These are phyloP conservation scores for Colletotrichum orbiculare DNA, from an alignment of 2,329 filamentous ascomycete species.

Conservation along the genomic window DNA sequence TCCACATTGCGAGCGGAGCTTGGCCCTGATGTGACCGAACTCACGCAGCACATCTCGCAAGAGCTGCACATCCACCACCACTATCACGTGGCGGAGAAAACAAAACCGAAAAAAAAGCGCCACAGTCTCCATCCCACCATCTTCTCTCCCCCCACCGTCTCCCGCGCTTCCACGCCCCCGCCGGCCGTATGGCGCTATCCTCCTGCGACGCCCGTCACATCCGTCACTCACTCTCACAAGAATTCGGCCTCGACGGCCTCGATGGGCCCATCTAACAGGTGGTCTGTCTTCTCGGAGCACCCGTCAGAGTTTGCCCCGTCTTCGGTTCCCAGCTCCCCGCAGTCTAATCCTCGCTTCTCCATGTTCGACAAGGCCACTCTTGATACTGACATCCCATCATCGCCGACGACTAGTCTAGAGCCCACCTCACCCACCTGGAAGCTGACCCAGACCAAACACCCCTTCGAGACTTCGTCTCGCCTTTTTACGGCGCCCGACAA, in stretches of 20 bases:
- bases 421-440: slow-evolving; percentile 72
- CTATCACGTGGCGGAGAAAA: slow-evolving; percentile 78
- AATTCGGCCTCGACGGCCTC: slow-evolving; percentile 63
- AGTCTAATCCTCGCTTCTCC: slow-evolving; percentile 77
- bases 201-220: slow-evolving; percentile 52
- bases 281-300: slow-evolving; percentile 71
- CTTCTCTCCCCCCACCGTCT: slow-evolving; percentile 64
- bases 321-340: slow-evolving; percentile 84
- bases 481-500: slow-evolving; percentile 40
- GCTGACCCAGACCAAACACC: slow-evolving; percentile 63
- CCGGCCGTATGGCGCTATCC: slow-evolving; percentile 49
- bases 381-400: slow-evolving; percentile 80
- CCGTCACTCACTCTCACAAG: slow-evolving; percentile 55
- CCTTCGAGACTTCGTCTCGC: slow-evolving; percentile 62
- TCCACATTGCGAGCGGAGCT: slow-evolving; percentile 79
- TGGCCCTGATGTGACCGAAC: slow-evolving; percentile 49
- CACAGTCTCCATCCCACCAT: slow-evolving; percentile 70
- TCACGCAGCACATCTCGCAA: slow-evolving; percentile 63
- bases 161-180: slow-evolving; percentile 54
- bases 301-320: slow-evolving; percentile 74
- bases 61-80: slow-evolving; percentile 95
- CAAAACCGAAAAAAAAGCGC: slow-evolving; percentile 78
- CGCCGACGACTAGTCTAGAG: slow-evolving; percentile 81
- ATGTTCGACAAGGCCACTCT: slow-evolving; percentile 79
- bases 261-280: slow-evolving; percentile 62